These are phyloP conservation scores for Nakaseomyces nivariensis DNA, from an alignment of 1,139 yeast species.

Conservation along the genomic window DNA sequence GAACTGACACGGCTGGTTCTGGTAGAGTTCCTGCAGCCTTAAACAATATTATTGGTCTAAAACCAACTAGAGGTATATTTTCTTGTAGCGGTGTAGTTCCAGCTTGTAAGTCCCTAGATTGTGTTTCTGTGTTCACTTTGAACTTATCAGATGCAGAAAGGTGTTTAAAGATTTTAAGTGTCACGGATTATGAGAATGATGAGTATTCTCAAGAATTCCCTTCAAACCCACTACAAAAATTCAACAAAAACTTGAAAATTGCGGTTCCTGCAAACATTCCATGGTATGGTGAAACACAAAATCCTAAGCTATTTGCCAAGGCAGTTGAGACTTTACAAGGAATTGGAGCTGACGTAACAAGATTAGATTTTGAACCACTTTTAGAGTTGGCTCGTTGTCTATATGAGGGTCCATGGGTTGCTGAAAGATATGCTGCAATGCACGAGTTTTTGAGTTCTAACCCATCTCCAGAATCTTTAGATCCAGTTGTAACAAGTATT, in stretches of 20 bases:
- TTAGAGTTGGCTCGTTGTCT: constrained; percentile 77
- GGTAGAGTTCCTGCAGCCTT: constrained; percentile 97
- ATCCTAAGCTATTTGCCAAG: constrained; percentile 53
- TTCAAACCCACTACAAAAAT: constrained; percentile 48
- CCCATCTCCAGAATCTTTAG: constrained; percentile 63
- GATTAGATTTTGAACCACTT: constrained; percentile 63
- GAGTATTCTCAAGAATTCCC: constrained; percentile 76
- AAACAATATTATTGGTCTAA: constrained; percentile 82
- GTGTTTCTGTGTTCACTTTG: constrained; percentile 76
- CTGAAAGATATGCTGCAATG: constrained; percentile 82
- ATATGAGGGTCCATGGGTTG: constrained; percentile 98
- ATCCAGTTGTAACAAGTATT: constrained; percentile 73
- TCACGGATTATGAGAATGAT: constrained; percentile 61
- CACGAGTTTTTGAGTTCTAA: constrained; percentile 61
- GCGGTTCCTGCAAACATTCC: constrained; percentile 65
- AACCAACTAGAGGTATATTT: constrained; percentile 83
- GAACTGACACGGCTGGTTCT: constrained; percentile 98
- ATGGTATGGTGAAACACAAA: constrained; percentile 76
- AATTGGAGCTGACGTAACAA: constrained; percentile 48
- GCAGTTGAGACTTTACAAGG: constrained; percentile 51
- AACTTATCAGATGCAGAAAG: constrained; percentile 76
- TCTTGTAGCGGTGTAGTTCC: constrained; percentile 88
- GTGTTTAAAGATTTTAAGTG: constrained; percentile 58
- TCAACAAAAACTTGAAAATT: constrained; percentile 49
- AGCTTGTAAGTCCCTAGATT: constrained; percentile 92